phyloP scores from a whole-genome alignment of 2,329 filamentous ascomycete species.

The Aspergillus brunneoviolaceus region DNA sequence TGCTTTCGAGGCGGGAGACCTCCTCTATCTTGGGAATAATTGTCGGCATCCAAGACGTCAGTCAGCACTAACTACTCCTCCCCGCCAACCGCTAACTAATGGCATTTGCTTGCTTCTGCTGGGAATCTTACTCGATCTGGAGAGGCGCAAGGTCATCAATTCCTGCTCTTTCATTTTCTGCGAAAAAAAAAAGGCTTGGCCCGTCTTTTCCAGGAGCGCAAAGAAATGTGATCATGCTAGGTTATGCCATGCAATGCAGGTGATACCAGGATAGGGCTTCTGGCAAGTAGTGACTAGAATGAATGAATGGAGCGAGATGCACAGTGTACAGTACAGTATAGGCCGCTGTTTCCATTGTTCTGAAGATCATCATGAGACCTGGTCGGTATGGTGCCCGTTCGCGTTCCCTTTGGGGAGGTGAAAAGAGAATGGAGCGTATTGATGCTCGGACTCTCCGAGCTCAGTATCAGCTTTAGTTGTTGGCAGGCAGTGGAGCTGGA shows the following conservation, averaged over 20 bases:
- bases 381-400: background rate
- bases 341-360: background rate
- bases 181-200: background rate
- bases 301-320: background rate
- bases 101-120: constrained; percentile 1
- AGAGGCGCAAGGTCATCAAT: background rate
- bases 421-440: background rate
- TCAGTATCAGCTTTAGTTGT: too few relatives aligned
- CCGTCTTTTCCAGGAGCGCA: background rate
- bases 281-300: background rate
- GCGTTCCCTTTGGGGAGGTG: background rate
- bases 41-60: background rate
- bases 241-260: constrained; percentile 18
- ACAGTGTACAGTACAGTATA: background rate
- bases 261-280: constrained; percentile 17
- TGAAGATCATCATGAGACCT: constrained; percentile 4
- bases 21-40: background rate
- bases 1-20: background rate
- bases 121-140: background rate
- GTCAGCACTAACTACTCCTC: background rate
- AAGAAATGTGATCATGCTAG: constrained; percentile 13
- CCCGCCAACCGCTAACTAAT: background rate
- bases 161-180: background rate
- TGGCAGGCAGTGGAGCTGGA: background rate
- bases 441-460: background rate